Evolutionary conservation across 345 rosid genomes (phyloP).

Genomic region (Boechera stricta): DNA sequence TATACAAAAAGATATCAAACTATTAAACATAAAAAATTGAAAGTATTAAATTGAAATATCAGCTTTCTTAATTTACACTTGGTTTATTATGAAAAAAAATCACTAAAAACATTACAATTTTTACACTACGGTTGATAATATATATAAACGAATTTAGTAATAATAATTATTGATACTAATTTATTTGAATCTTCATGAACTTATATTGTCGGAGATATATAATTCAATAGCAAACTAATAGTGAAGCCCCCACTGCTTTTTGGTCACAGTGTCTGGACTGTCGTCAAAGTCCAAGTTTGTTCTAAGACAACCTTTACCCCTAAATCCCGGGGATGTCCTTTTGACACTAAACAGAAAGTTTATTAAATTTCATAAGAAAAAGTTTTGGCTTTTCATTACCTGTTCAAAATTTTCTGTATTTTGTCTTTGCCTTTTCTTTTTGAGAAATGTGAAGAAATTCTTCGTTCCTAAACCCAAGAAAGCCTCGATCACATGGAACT

Average conservation of each 20-base stretch:
- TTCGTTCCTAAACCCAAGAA: slow-evolving; percentile 44
- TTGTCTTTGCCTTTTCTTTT: slow-evolving; percentile 26
- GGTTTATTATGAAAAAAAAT: neutral
- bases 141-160: neutral
- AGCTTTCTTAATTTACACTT: neutral
- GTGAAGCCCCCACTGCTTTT: slow-evolving; percentile 44
- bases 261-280: slow-evolving; percentile 32
- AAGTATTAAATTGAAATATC: neutral
- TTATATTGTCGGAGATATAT: slow-evolving; percentile 3
- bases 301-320: slow-evolving; percentile 56
- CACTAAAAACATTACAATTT: neutral
- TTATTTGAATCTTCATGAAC: slow-evolving; percentile 23
- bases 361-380: slow-evolving; percentile 24
- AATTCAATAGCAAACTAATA: slow-evolving; percentile 29
- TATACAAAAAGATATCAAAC: neutral
- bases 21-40: neutral
- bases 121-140: neutral
- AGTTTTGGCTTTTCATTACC: slow-evolving; percentile 40
- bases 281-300: slow-evolving; percentile 72
- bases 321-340: slow-evolving; percentile 62
- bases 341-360: slow-evolving; percentile 38
- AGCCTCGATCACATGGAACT: slow-evolving; percentile 51
- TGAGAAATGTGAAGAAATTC: slow-evolving; percentile 45
- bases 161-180: neutral
- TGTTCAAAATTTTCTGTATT: slow-evolving; percentile 31